Conservation (phyloP, 2,329 filamentous ascomycete species). For the Knoxdaviesia proteae region DNA sequence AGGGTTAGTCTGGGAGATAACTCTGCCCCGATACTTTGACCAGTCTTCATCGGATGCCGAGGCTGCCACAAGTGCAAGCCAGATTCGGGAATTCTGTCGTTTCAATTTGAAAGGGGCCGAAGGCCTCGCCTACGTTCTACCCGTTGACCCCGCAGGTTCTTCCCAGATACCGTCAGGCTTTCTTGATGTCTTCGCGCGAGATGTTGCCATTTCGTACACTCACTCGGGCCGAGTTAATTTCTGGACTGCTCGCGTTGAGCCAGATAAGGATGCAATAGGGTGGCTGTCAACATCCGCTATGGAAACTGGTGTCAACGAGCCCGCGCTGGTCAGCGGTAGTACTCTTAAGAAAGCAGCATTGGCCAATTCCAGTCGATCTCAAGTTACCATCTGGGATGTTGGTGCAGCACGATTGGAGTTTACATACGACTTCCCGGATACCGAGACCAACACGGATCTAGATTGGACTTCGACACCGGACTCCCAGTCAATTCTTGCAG, state of each 20-base stretch:
- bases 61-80: slow-evolving; percentile 1
- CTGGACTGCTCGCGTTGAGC: slow-evolving; percentile 62
- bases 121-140: slow-evolving; percentile 47
- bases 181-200: slow-evolving; percentile 66
- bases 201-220: slow-evolving; percentile 73
- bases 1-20: slow-evolving; percentile 65
- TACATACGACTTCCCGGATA: slow-evolving; percentile 49
- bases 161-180: slow-evolving; percentile 52
- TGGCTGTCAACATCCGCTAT: slow-evolving; percentile 70
- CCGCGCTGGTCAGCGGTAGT: slow-evolving; percentile 64
- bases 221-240: slow-evolving; percentile 54
- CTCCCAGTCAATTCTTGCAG: slow-evolving; percentile 69
- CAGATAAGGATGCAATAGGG: slow-evolving; percentile 37
- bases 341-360: slow-evolving; percentile 73
- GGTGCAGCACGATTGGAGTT: slow-evolving; percentile 65
- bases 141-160: slow-evolving; percentile 71
- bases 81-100: slow-evolving; percentile 43
- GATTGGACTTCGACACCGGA: slow-evolving; percentile 91
- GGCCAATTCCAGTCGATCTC: slow-evolving; percentile 51
- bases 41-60: slow-evolving; percentile 4
- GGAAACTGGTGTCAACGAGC: slow-evolving; percentile 53
- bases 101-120: slow-evolving; percentile 44
- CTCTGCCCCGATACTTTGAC: slow-evolving; percentile 28
- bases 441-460: slow-evolving; percentile 63
- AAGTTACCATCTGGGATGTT: slow-evolving; percentile 81